Base-by-base conservation (phyloP, 2,329 filamentous ascomycete species). In the Moelleriella libera region DNA sequence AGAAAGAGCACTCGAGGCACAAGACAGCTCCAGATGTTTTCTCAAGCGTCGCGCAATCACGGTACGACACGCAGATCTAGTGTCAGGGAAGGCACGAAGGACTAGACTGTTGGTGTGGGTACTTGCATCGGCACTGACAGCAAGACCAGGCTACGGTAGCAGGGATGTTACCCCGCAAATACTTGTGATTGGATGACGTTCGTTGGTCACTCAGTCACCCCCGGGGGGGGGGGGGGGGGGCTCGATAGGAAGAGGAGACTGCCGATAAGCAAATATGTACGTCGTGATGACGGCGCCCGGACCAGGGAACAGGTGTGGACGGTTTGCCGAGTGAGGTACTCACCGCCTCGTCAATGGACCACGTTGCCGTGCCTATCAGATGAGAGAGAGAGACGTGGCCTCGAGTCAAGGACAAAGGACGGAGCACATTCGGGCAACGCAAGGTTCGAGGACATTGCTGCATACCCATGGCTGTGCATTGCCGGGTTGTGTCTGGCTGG, bases 131-230 rank as follows among this genome's bases (percentile, higher is more conserved):
- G 32, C 34, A 32, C 5, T 45, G 44, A 40, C 8, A 9, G 42
- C 42, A 28, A 30, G 30, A 14, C 37, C 12, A 37, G 34, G 34
- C 8, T 12, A 37, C 12, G 34, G 34, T 37, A 30, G 40, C 50
- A 52, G 46, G 50, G 48, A 52, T 49, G 42, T 37, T 52, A 52
- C 50, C 50, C 50, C 50, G 50, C 50, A 52, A 49, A 50, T 43
- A 42, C 47, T 41, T 44, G 43, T 14, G 34, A 49, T 49, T 50
- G 50, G 50, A 30, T 29, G 37, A 44, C 30, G 40, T 30, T 34
- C 3, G 34, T 21, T 21, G 21, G 21, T 21, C 21, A 21, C 8
- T 12, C 34, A 37, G 5, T 12, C 34, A 37, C 34, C 34, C 12
- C 8, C 32, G 3, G 4, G 8, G 34, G 12, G 8, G 21, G 21